Evolutionary conservation across 495 filamentous ascomycete genomes (phyloP).

Genomic region (Penicillium dipodomyicola): DNA sequence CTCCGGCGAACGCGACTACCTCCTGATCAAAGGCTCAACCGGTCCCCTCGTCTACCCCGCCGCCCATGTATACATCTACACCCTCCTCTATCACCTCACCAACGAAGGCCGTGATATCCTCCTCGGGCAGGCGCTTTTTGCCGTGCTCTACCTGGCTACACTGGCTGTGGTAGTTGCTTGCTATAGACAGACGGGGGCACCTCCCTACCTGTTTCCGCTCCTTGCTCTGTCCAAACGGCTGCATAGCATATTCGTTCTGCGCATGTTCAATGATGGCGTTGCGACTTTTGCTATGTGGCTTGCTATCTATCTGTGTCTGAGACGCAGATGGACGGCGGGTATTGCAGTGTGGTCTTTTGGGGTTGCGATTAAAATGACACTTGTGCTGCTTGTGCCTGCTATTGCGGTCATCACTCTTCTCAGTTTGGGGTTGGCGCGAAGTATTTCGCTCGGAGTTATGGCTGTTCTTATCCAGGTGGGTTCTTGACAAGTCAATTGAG

Average conservation of each 20-base stretch:
- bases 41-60: conserved; percentile 94
- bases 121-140: conserved; percentile 78
- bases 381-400: conserved; percentile 77
- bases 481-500: background rate
- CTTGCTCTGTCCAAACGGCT: conserved; percentile 87
- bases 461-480: conserved; percentile 72
- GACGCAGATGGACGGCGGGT: conserved; percentile 65
- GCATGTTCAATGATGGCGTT: conserved; percentile 94
- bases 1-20: conserved; percentile 84
- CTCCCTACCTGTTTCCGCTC: conserved; percentile 84
- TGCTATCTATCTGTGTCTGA: conserved; percentile 74
- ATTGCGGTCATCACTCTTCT: conserved; percentile 71
- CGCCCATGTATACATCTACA: conserved; percentile 89
- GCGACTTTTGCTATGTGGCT: conserved; percentile 77
- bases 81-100: conserved; percentile 73
- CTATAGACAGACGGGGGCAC: conserved; percentile 75
- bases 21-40: conserved; percentile 78
- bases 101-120: conserved; percentile 72
- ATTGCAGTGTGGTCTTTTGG: conserved; percentile 72
- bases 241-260: conserved; percentile 88
- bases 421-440: conserved; percentile 58
- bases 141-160: conserved; percentile 69
- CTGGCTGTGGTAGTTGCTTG: conserved; percentile 75
- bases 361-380: conserved; percentile 89
- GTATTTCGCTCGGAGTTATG: conserved; percentile 62